Evolutionary conservation across 192 early-diverging fungal species (phyloP), one percentile per base, ranked within the genome.

Genomic region (Chytriomyces sp.): DNA sequence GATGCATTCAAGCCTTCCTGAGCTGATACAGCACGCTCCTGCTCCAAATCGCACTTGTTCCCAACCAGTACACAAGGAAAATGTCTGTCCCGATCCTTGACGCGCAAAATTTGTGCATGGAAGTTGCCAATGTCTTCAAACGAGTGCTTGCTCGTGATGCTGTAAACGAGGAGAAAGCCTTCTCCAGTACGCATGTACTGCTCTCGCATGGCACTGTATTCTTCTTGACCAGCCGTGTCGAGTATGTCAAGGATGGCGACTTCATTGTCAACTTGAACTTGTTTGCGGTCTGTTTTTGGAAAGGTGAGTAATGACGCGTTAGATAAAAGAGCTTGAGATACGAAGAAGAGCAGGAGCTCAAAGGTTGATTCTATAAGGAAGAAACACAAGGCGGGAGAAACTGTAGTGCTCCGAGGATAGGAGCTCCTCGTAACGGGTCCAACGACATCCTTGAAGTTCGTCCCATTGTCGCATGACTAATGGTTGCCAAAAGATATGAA

Each of bases 181-280:
- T 96, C 89, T 1, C 92, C 94, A 26, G 87, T 83, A 31, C 94
- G 90, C 86, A 97, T 95, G 63, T 97, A 95, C 65, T 95, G 86
- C 77, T 94, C 92, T 36, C 85, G 52, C 85, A 86, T 86, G 25
- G 85, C 85, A 49, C 49, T 44, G 75, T 94, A 94, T 70, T 94
- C 93, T 68, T 92, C 89, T 65, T 94, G 91, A 55, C 94, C 94
- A 12, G 94, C 94, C n/a, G 93, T 94, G 83, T 96, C 94, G 40
- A 96, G 89, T 55, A 96, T 88, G 70, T 96, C 94, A 26, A 96
- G 85, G 72, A 94, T 82, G 52, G 92, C 94, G 49, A 83, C 84
- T 66, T 91, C 88, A 63, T 82, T 85, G 70, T 97, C 94, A 17
- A 97, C 88, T 60, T 88, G 80, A 64, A 90, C 92, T 73, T 94